Evolutionary conservation across 106 monocot species (phyloP).

Genomic region (Dioscorea dumetorum): DNA sequence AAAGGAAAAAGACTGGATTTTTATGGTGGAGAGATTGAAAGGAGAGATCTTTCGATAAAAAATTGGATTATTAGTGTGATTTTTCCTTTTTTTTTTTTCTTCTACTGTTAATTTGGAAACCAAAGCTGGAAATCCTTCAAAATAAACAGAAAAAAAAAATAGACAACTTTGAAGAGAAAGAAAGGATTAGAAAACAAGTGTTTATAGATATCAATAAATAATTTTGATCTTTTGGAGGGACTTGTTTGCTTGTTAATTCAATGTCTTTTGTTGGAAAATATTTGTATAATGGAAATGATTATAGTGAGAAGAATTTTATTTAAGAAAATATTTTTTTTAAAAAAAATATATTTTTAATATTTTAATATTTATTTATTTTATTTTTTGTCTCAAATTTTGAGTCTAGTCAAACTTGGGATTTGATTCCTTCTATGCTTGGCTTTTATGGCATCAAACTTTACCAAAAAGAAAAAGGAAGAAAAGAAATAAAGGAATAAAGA

Average conservation of each 20-base stretch:
- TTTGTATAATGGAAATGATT: neutral
- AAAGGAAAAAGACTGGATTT: neutral
- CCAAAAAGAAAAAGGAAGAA: neutral
- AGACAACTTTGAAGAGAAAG: neutral
- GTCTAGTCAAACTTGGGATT: slow-evolving; percentile 40
- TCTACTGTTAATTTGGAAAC: too few species aligned
- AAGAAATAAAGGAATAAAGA: neutral
- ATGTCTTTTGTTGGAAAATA: neutral
- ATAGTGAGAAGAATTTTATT: neutral
- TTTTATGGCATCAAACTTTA: slow-evolving; percentile 26
- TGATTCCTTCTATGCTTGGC: slow-evolving; percentile 16
- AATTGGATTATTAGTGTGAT: too few species aligned
- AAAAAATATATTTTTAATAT: neutral
- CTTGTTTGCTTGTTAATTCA: neutral
- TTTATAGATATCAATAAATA: too few species aligned
- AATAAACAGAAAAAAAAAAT: too few species aligned
- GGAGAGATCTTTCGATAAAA: too few species aligned
- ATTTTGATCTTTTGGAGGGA: neutral
- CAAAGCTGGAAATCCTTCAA: too few species aligned
- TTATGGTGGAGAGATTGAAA: neutral
- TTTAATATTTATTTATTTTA: neutral
- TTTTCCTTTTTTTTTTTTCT: too few species aligned
- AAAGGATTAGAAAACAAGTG: neutral
- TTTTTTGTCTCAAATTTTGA: slow-evolving; percentile 8
- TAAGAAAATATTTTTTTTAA: neutral